Base-by-base conservation (phyloP, 805 yeast species). In the Teunomyces cretensis region DNA sequence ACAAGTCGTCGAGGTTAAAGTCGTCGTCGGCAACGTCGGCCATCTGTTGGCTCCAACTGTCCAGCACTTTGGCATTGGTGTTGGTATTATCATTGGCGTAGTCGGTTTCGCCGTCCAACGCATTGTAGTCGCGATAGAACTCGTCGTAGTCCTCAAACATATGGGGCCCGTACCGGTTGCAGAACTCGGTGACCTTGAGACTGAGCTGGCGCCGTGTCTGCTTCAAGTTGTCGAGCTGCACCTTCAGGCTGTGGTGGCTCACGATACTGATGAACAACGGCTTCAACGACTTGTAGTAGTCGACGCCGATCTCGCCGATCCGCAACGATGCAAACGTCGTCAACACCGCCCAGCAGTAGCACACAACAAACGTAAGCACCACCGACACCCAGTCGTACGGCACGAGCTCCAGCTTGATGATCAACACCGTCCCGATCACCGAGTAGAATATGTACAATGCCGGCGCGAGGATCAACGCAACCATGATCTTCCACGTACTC, bases 401-500 rank as follows among this genome's bases (percentile, higher is more conserved):
- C 32, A 51, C 39, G n/a, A 46, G 45, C 26, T 39, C 39, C 49
- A 42, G 42, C 26, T 52, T 52, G 22, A 56, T 42, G n/a, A 60
- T 50, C 13, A 61, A 39, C 6, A 58, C 19, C 1, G 68, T 64
- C 3, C 70, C 72, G 27, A 68, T 51, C 8, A 65, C 52, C 2
- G 74, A 69, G 54, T 68, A 70, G 38, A 70, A 66, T 3, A 67
- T 61, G 48, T 71, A 70, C 17, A 71, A 58, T 30, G 60, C 55
- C 4, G 76, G 76, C 1, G 76, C 76, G 28, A 69, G 51, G 1
- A 63, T 70, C 40, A 71, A 55, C 0, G 75, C 75, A 28, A 71
- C 75, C 26, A 71, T 50, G 13, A 69, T 69, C 49, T 71, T 71
- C 76, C 76, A 71, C 1, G 75, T 66, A 6, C 71, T 67, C 39